Base-by-base conservation (phyloP, 495 filamentous ascomycete species). In the Eremomyces bilateralis region DNA sequence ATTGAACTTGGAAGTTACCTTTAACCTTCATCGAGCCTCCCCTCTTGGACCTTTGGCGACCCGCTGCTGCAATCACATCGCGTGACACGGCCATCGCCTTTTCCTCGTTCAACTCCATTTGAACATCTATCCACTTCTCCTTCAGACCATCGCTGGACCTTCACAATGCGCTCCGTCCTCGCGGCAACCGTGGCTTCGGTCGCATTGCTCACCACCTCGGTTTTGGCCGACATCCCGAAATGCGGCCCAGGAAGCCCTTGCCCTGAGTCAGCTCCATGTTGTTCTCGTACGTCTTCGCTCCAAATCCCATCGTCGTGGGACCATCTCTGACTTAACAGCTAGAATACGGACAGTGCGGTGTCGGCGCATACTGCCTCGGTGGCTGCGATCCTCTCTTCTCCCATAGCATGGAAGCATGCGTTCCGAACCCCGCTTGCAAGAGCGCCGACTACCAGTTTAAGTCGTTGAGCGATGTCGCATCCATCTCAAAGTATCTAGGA, bases 301-400 rank as follows among this genome's bases (percentile, higher is more conserved):
- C 41, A 29, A 32, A 22, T 29, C 1, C 16, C 20, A 4, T 35
- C 16, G 8, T 11, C 33, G 31, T 29, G 13, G 1, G 12, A 15
- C 17, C 18, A 20, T 18, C 15, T 35, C 16, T 19, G 11, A n/a
- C 15, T 19, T 37, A 21, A 30, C n/a, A n/a, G n/a, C n/a, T 44
- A 95, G 85, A 84, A 57, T 97, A 97, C 57, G 80, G 80, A 42
- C 65, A 88, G 59, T 97, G 88, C 49, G 73, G 84, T 60, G 75
- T 80, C 28, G 88, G 88, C 46, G 88, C 82, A 33, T 95, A 77
- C 65, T 97, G 88, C 46, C 72, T 97, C 16, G 90, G 90, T 36
- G 88, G 88, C 39, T 97, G 88, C 60, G 85, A 97, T 52, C 76
- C 80, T 25, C 68, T 68, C 38, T 71, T 67, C 53, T 94, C 85